Evolutionary conservation across 1,139 yeast species (phyloP), one percentile per base, ranked within the genome.

Genomic region (Suhomyces wounanorum): DNA sequence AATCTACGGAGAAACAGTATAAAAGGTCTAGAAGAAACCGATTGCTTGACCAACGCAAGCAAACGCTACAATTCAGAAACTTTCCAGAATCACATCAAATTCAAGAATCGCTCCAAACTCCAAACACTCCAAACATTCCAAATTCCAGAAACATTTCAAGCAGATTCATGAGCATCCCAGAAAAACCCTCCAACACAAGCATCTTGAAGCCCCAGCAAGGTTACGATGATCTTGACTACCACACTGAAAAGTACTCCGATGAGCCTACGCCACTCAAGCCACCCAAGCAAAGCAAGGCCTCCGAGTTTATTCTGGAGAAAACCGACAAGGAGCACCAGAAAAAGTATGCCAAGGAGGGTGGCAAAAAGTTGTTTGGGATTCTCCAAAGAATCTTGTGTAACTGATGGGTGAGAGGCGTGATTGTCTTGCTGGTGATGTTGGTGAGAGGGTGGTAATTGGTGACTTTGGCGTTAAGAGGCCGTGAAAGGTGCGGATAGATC

Each of bases 251-350:
- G 46, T 73, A 72, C 54, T 59, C 59, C 23, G 77, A 67, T 49
- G 50, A 68, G 30, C 78, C 78, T 18, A 72, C 77, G 1, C 75
- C 78, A 2, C 51, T 71, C 17, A 53, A 58, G 9, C 68, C 67
- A n/a, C 67, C 67, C 16, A 51, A 66, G 14, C 70, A 66, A 43
- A 62, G 65, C 47, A 67, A 66, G 52, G 67, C 69, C 3, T 52
- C 60, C 35, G 72, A 62, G 13, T 73, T 70, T 52, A 38, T 72
- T 46, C 57, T 63, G 37, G 58, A 61, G 30, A 66, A 72, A 31
- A 67, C 73, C 14, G 76, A 72, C 57, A 66, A 57, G 42, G 73
- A 68, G 31, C 78, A 73, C 56, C 72, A 68, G 54, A 73, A 72
- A 67, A 67, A 70, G 57, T 73, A 73, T 56, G 78, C 73, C 49